Evolutionary conservation across 163 green algal species (phyloP), one percentile per base, ranked within the genome.

Genomic region (Scenedesmus sp.): DNA sequence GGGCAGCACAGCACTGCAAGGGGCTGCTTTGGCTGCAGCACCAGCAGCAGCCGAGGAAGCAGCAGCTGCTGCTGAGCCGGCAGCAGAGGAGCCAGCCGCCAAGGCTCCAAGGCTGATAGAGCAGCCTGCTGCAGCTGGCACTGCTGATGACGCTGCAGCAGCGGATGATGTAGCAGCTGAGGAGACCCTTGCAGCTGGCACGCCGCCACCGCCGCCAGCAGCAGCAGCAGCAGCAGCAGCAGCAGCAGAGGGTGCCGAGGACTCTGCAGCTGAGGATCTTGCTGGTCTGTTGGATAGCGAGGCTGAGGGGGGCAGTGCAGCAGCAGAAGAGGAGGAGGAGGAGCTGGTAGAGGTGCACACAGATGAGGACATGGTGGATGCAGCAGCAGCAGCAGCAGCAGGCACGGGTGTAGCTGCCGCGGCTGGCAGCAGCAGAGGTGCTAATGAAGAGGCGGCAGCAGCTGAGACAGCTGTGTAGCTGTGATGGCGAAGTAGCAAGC

Each of bases 321-420:
- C 76, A 84, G 76, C 57, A 20, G 76, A 84, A 0, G 76, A 60
- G 2, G 76, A 84, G 3, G 34, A 84, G 9, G 76, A 84, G 2
- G 76, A 84, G 76, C 76, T 79, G 23, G 70, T 79, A 23, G 70
- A 79, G 70, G 70, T 79, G 5, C 23, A 46, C 70, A 52, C 76
- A 59, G 85, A 90, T 26, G 85, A 82, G 3, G 85, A 90, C 20
- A 90, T 82, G 64, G 56, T 46, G 56, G 85, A 90, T 10, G 66
- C 52, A 55, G 85, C 85, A 90, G 64, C 66, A 67, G 85, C 20
- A 23, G 85, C 74, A 82, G 73, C 85, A 90, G 85, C 66, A 66
- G 20, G 74, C 7, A 5, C 5, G 5, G 52, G 26, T 59, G 26
- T 2, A 84, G 18, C 54, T 12, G n/a, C 10, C 26, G 62, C 46